These are phyloP conservation scores for Boletellus sp. DNA, from an alignment of 768 basidiomycete genomes.

Conservation along the genomic window DNA sequence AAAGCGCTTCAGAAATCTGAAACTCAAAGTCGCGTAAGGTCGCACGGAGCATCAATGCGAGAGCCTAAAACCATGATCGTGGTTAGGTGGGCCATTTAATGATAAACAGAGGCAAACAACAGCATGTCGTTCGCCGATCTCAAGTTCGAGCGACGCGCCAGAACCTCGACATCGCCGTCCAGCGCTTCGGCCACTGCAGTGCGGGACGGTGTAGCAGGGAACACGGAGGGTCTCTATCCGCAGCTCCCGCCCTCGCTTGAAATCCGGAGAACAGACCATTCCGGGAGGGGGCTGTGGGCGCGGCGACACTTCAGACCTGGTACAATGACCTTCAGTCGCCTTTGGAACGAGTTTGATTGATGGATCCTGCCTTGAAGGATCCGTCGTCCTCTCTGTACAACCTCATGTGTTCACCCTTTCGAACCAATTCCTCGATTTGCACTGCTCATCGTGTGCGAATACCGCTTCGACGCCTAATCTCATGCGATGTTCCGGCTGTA, in stretches of 20 bases:
- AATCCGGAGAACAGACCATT: slow-evolving; percentile 32
- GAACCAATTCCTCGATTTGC: slow-evolving; percentile 49
- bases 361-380: slow-evolving; percentile 41
- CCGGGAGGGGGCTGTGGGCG: slow-evolving; percentile 48
- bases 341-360: background rate
- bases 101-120: slow-evolving; percentile 13
- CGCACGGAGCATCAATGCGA: background rate
- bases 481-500: slow-evolving; percentile 74
- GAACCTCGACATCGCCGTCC: slow-evolving; percentile 27
- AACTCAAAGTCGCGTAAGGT: background rate
- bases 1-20: background rate
- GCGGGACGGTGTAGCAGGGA: background rate
- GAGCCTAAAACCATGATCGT: too few relatives aligned
- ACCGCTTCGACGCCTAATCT: slow-evolving; percentile 38
- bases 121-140: slow-evolving; percentile 37
- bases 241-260: slow-evolving; percentile 41
- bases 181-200: background rate
- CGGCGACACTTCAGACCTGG: slow-evolving; percentile 36
- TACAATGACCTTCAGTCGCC: slow-evolving; percentile 14
- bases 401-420: slow-evolving; percentile 69
- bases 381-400: slow-evolving; percentile 49
- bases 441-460: slow-evolving; percentile 69
- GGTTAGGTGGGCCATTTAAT: too few relatives aligned
- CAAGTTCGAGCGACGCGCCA: slow-evolving; percentile 29
- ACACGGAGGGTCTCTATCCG: slow-evolving; percentile 18